phyloP scores from a whole-genome alignment of 2,329 filamentous ascomycete genomes.

The Hirsutella thompsonii region DNA sequence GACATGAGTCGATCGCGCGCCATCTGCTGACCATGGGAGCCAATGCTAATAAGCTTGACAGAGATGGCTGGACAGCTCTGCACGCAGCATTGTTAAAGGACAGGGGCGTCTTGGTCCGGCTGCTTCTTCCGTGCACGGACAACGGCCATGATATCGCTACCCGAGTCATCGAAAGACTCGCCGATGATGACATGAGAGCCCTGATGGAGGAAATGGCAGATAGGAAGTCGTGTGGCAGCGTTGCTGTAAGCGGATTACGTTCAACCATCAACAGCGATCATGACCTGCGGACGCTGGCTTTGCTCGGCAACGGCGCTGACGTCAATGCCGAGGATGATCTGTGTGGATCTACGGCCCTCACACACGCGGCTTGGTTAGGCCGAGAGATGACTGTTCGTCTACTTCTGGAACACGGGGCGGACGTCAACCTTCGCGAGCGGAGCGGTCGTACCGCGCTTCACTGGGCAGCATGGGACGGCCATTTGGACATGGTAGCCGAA shows the following conservation, averaged over 20 bases:
- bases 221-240: slow-evolving; percentile 7
- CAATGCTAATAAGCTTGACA: slow-evolving; percentile 1
- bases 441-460: slow-evolving; percentile 5
- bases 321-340: slow-evolving; percentile 4
- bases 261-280: slow-evolving; percentile 7
- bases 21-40: slow-evolving; percentile 1
- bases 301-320: slow-evolving; percentile 5
- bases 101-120: neutral
- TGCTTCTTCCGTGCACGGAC: neutral
- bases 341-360: slow-evolving; percentile 5
- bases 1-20: slow-evolving; percentile 1
- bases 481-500: neutral
- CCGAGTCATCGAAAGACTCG: slow-evolving; percentile 1
- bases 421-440: slow-evolving; percentile 3
- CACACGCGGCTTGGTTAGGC: slow-evolving; percentile 4
- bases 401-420: slow-evolving; percentile 6
- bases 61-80: slow-evolving; percentile 6
- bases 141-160: slow-evolving; percentile 1
- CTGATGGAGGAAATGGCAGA: slow-evolving; percentile 6
- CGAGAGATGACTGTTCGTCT: slow-evolving; percentile 1
- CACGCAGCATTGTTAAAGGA: slow-evolving; percentile 4
- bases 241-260: slow-evolving; percentile 5
- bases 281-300: slow-evolving; percentile 1
- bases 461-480: slow-evolving; percentile 3
- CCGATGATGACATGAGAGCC: slow-evolving; percentile 3